phyloP scores from a whole-genome alignment of 2,329 filamentous ascomycete genomes.

The Alternaria gansuensis region DNA sequence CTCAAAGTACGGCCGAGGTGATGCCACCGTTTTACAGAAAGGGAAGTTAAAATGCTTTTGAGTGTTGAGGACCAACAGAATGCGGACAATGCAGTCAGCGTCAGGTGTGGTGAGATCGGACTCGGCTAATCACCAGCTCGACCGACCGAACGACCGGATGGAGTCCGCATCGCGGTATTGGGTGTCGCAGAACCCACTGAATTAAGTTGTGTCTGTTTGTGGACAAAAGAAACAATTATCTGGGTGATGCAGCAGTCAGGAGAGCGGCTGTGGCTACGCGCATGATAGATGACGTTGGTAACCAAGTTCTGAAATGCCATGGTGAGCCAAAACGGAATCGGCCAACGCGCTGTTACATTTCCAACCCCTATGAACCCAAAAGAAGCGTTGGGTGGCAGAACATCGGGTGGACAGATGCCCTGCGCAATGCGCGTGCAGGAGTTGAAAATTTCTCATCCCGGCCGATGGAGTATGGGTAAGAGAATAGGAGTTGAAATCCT shows the following conservation, averaged over 20 bases:
- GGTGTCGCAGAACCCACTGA: conserved; percentile 12
- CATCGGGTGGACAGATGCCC: conserved; percentile 9
- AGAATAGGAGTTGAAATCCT: conserved; percentile 3
- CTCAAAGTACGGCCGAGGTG: not conserved
- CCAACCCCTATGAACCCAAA: conserved; percentile 5
- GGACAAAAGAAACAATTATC: conserved; percentile 16
- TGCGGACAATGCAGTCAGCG: conserved; percentile 1
- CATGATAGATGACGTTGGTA: conserved; percentile 12
- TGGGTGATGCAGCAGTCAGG: conserved; percentile 6
- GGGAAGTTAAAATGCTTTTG: conserved; percentile 9
- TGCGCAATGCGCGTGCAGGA: not conserved
- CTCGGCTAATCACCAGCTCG: conserved; percentile 11
- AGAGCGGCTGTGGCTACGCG: not conserved
- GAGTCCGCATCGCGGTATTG: conserved; percentile 8
- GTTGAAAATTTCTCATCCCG: not conserved
- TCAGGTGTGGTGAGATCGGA: conserved; percentile 4
- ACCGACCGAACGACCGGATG: conserved; percentile 8
- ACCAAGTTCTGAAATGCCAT: conserved; percentile 8
- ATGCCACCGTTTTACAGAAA: conserved; percentile 5
- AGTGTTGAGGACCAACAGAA: conserved; percentile 13
- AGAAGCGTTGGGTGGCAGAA: conserved; percentile 13
- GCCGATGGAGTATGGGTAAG: conserved; percentile 1
- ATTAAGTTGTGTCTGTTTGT: conserved; percentile 5
- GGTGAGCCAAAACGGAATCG: conserved; percentile 9
- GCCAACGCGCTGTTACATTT: conserved; percentile 8